Evolutionary conservation across 805 yeast genomes (phyloP).

Genomic region (Lipomyces lipofer): DNA sequence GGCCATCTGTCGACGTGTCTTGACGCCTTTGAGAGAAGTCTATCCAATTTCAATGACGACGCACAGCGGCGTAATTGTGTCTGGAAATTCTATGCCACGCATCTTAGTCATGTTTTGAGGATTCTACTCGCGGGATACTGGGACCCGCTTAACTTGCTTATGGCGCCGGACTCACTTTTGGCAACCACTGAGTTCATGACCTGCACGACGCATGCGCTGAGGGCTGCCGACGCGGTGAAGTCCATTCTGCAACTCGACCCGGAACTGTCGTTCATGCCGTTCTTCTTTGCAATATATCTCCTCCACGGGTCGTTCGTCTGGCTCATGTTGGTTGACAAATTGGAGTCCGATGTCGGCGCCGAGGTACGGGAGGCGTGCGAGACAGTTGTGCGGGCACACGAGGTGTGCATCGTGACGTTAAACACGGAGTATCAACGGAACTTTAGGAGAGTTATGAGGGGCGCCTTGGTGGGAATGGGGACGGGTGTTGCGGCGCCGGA

Average conservation of each 20-base stretch:
- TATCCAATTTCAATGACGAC: conserved; percentile 4
- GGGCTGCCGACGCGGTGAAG: conserved; percentile 34
- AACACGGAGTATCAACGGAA: conserved; percentile 38
- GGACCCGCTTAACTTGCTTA: conserved; percentile 38
- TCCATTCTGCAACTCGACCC: conserved; percentile 35
- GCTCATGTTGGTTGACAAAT: conserved; percentile 34
- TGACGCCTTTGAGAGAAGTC: conserved; percentile 9
- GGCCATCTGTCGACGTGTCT: conserved; percentile 12
- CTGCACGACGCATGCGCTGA: conserved; percentile 33
- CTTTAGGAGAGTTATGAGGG: conserved; percentile 37
- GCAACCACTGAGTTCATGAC: conserved; percentile 31
- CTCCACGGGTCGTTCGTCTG: conserved; percentile 37
- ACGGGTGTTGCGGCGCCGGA: conserved; percentile 31
- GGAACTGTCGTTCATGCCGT: conserved; percentile 37
- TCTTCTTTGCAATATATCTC: conserved; percentile 37
- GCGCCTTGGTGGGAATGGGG: conserved; percentile 37
- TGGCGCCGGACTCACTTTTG: conserved; percentile 30
- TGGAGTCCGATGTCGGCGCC: conserved; percentile 32
- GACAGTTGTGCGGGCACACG: conserved; percentile 38
- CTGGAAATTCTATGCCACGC: conserved; percentile 22
- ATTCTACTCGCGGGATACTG: conserved; percentile 36
- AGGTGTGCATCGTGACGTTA: conserved; percentile 37
- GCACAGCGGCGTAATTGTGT: conserved; percentile 4
- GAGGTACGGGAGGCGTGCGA: conserved; percentile 37
- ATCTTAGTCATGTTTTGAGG: conserved; percentile 33